Percentiles rank a stretch among this genome's conserved stretches.
Evolutionary conservation across 106 monocot genomes (phyloP).

Genomic region (Allium fistulosum): DNA sequence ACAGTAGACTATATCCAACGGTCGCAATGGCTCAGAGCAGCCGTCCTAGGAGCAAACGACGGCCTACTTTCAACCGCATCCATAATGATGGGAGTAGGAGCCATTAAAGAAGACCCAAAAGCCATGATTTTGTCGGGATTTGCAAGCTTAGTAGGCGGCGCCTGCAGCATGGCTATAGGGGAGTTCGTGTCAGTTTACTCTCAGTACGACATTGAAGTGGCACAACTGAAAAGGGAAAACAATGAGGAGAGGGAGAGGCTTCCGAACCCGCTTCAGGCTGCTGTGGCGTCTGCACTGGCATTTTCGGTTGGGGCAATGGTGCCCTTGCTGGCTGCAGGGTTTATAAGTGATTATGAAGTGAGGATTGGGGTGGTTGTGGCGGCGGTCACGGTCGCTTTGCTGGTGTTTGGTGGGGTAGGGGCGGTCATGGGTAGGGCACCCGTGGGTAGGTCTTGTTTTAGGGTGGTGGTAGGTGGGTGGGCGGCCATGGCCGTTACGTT

Average conservation of each 20-base stretch:
- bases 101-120: slow-evolving; percentile 34
- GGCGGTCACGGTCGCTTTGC: slow-evolving; percentile 32
- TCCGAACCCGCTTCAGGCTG: slow-evolving; percentile 58
- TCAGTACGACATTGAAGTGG: slow-evolving; percentile 57
- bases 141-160: slow-evolving; percentile 63
- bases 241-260: slow-evolving; percentile 7
- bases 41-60: slow-evolving; percentile 73
- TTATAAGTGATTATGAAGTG: slow-evolving; percentile 31
- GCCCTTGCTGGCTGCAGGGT: slow-evolving; percentile 50
- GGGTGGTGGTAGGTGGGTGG: slow-evolving; percentile 59
- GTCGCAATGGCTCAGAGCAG: slow-evolving; percentile 67
- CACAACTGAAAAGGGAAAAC: slow-evolving; percentile 23
- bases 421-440: slow-evolving; percentile 51
- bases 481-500: slow-evolving; percentile 56
- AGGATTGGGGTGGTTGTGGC: slow-evolving; percentile 40
- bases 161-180: slow-evolving; percentile 82
- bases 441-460: slow-evolving; percentile 18
- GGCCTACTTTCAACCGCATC: slow-evolving; percentile 72
- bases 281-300: slow-evolving; percentile 56
- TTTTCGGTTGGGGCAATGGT: slow-evolving; percentile 53
- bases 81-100: slow-evolving; percentile 69
- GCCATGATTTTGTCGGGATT: slow-evolving; percentile 53
- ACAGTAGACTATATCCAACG: slow-evolving; percentile 19
- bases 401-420: slow-evolving; percentile 43
- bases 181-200: slow-evolving; percentile 72